Conservation (phyloP, 176 grass and related monocot genomes). For the Miscanthus lutarioriparius region DNA sequence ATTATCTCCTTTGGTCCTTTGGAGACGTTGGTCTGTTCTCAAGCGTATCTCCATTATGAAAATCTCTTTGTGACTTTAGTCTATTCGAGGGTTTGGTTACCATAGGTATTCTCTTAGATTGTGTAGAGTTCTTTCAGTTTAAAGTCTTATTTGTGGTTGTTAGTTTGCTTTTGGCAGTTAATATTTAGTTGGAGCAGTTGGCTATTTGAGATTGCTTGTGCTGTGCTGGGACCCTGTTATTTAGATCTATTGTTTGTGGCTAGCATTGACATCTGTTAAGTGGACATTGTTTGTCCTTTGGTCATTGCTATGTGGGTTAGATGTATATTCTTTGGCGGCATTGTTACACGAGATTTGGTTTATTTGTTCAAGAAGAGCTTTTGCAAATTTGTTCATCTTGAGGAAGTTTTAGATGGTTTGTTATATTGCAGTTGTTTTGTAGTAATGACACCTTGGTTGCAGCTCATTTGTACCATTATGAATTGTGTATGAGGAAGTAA, state of each 20-base stretch:
- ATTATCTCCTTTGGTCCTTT: not conserved
- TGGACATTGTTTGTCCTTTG: not conserved
- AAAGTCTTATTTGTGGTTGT: not conserved
- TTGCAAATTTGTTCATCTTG: not conserved
- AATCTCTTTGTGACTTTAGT: not conserved
- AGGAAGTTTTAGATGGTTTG: not conserved
- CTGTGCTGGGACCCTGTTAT: not conserved
- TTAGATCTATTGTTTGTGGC: not conserved
- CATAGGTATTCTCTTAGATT: not conserved
- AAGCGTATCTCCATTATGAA: not conserved
- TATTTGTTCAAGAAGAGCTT: not conserved
- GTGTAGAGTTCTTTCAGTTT: too few relatives aligned
- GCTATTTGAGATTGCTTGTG: not conserved
- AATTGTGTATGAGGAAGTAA: not conserved
- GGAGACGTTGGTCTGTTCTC: not conserved
- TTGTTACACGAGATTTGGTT: not conserved
- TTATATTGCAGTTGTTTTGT: not conserved
- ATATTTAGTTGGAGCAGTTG: not conserved
- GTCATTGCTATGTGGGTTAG: not conserved
- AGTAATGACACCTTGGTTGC: not conserved
- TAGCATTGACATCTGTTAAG: not conserved
- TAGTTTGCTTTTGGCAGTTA: not conserved
- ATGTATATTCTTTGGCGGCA: not conserved
- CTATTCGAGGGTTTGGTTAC: not conserved
- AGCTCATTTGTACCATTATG: not conserved